These are phyloP conservation scores for Platismatia glauca DNA, from an alignment of 495 filamentous ascomycete genomes.

Conservation along the genomic window DNA sequence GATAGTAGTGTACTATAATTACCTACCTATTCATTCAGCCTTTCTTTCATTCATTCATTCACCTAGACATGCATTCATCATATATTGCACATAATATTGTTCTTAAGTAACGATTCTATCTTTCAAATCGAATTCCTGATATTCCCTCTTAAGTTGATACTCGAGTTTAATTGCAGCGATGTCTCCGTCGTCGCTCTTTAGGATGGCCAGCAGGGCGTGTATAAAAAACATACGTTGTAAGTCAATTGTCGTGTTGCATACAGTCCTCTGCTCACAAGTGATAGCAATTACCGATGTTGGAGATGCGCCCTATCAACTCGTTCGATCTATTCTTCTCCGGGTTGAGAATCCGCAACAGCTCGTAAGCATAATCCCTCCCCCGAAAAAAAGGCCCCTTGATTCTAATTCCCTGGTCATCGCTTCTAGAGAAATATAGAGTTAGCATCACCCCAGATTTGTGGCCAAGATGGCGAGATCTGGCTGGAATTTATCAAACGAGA, in stretches of 20 bases:
- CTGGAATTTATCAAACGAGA: slow-evolving; percentile 57
- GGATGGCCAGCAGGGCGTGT: slow-evolving; percentile 37
- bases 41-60: background rate
- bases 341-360: slow-evolving; percentile 60
- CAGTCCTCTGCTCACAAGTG: background rate
- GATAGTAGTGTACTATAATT: no score
- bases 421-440: slow-evolving; percentile 49
- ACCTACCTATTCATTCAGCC: no score
- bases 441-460: slow-evolving; percentile 55
- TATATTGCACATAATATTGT: background rate
- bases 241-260: slow-evolving; percentile 9
- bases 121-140: background rate
- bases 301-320: slow-evolving; percentile 51
- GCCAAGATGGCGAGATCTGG: slow-evolving; percentile 58
- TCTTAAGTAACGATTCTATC: background rate
- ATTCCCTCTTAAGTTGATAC: background rate
- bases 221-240: slow-evolving; percentile 40
- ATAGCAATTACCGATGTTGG: slow-evolving; percentile 54
- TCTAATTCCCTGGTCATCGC: background rate
- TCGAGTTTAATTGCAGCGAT: slow-evolving; percentile 22
- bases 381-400: background rate
- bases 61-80: background rate
- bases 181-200: slow-evolving; percentile 36
- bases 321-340: slow-evolving; percentile 51
- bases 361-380: slow-evolving; percentile 29